phyloP scores from a whole-genome alignment of 306 rosid species.

The Gastrolobium bilobum region DNA sequence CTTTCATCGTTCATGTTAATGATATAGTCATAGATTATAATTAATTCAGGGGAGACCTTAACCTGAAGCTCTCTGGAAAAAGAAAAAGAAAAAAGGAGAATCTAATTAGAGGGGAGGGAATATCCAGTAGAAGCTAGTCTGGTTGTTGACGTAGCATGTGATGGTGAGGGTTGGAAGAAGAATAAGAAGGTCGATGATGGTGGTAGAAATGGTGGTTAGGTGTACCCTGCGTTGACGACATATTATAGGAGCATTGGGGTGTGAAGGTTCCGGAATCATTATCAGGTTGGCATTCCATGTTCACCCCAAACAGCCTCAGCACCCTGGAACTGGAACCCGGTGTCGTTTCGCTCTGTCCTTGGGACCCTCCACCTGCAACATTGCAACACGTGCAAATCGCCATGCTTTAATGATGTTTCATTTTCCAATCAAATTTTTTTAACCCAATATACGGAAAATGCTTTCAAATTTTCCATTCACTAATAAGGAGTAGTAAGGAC shows the following conservation, averaged over 20 bases:
- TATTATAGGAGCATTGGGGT: slow-evolving; percentile 50
- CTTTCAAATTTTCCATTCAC: background rate
- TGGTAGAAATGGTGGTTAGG: slow-evolving; percentile 50
- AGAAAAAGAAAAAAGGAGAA: slow-evolving; percentile 6
- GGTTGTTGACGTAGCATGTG: slow-evolving; percentile 76
- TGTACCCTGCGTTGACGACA: slow-evolving; percentile 59
- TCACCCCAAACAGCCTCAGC: slow-evolving; percentile 92
- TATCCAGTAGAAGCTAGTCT: slow-evolving; percentile 28
- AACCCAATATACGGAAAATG: background rate
- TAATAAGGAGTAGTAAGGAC: background rate
- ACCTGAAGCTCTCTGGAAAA: slow-evolving; percentile 35
- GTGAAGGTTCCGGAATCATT: slow-evolving; percentile 60
- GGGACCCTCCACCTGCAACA: slow-evolving; percentile 57
- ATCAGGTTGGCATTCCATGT: slow-evolving; percentile 84
- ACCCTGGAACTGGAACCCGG: slow-evolving; percentile 63
- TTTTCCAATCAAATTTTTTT: background rate
- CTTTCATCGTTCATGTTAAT: slow-evolving; percentile 41
- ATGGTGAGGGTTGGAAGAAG: slow-evolving; percentile 55
- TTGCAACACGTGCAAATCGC: slow-evolving; percentile 60
- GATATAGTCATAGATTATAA: slow-evolving; percentile 35
- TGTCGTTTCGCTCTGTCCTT: slow-evolving; percentile 55
- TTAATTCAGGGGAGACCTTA: slow-evolving; percentile 36
- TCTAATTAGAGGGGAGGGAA: slow-evolving; percentile 29
- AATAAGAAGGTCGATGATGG: slow-evolving; percentile 38
- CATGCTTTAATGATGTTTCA: background rate